Base-by-base conservation (phyloP, 208 protist genomes). In the Leishmania aethiopica region DNA sequence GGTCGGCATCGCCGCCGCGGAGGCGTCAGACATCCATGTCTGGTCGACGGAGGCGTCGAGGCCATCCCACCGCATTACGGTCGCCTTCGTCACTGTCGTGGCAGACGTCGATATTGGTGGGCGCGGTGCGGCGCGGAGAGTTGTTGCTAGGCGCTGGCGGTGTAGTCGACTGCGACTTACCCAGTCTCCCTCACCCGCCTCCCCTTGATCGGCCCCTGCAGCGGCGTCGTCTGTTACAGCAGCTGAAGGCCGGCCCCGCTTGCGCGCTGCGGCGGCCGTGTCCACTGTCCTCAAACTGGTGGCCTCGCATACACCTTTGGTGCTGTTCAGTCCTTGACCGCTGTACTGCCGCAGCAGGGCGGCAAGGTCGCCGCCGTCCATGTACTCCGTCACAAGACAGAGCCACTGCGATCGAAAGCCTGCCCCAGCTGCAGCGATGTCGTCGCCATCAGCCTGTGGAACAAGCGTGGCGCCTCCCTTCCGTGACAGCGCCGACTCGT, bases 311-410 rank as follows among this genome's bases (percentile, higher is more conserved):
- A 40, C 22, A 37, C 28, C 62, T 17, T 28, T 28, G 73, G 53
- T 66, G 73, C 53, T 42, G 51, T 2, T 47, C 60, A 70, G 57
- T 15, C 47, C 76, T 62, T 71, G 70, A 13, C 70, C 17, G 19
- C 53, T 79, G 70, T 83, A 82, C 62, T 53, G 55, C 55, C 40
- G 42, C n/a, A 91, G 79, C 37, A 91, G 71, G 7, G 79, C 75
- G 35, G 87, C 86, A 67, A 96, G 84, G 75, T 98, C 95, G 17
- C 95, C 93, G 53, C 94, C 94, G n/a, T 92, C 88, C 75, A 91
- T 86, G 87, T 96, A 98, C 86, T 98, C 95, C 7, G 93, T 91
- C 32, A 98, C 95, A 28, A 96, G 75, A 76, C 95, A 98, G 60
- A 98, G 79, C 80, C 88, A 92, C 73, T 85, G 82, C 72, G 70